Evolutionary conservation across 352 stramenopile species (phyloP).

Genomic region (Phytophthora vignae): DNA sequence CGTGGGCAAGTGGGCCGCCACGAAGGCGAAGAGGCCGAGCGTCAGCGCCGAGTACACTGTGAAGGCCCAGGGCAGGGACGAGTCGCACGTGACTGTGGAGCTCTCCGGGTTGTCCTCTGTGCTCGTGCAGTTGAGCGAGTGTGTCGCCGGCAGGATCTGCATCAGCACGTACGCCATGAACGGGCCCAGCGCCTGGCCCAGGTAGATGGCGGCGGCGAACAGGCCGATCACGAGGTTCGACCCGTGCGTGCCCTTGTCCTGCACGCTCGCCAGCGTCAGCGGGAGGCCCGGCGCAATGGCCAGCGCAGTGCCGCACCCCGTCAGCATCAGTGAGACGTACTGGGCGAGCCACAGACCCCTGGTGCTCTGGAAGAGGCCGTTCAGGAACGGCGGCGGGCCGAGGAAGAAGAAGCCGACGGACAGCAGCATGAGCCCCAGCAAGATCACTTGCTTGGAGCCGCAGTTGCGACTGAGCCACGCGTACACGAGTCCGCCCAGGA

Average conservation of each 20-base stretch:
- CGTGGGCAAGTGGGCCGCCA: constrained; percentile 35
- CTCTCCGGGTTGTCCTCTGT: constrained; percentile 16
- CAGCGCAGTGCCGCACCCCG: constrained; percentile 64
- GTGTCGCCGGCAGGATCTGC: constrained; percentile 51
- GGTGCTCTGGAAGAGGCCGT: constrained; percentile 45
- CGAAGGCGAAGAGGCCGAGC: constrained; percentile 39
- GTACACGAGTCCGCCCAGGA: constrained; percentile 61
- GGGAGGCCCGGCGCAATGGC: constrained; percentile 67
- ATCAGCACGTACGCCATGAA: constrained; percentile 63
- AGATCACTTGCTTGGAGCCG: constrained; percentile 74
- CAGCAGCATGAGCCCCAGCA: constrained; percentile 59
- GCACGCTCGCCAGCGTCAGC: constrained; percentile 64
- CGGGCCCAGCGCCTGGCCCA: constrained; percentile 68
- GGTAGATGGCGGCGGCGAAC: constrained; percentile 74
- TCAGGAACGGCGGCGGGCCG: constrained; percentile 63
- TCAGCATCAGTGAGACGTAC: constrained; percentile 60
- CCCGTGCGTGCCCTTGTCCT: constrained; percentile 44
- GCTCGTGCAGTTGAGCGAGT: constrained; percentile 48
- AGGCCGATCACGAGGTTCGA: constrained; percentile 74
- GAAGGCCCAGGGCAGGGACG: constrained; percentile 73
- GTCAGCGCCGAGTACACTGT: constrained; percentile 55
- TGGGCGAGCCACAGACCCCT: constrained; percentile 59
- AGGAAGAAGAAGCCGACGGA: constrained; percentile 66
- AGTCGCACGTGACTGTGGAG: constrained; percentile 44
- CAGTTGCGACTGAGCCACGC: constrained; percentile 65